Evolutionary conservation across 1,284 basidiomycete species (phyloP).

Genomic region (Tranzscheliella williamsii): DNA sequence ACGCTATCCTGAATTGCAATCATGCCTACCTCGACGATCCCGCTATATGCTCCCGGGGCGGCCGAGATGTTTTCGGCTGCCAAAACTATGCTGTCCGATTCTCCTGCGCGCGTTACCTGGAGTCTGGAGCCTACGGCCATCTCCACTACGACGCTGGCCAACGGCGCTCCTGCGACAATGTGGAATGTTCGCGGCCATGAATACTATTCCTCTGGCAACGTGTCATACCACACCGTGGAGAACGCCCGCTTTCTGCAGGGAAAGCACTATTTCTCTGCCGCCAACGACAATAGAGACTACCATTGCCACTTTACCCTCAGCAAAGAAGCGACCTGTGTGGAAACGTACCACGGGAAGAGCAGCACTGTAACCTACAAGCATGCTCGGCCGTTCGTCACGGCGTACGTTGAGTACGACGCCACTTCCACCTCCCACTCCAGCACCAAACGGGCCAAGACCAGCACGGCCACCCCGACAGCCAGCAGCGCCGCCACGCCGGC

Average conservation of each 20-base stretch:
- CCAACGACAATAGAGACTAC: conserved; percentile 12
- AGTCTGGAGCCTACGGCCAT: conserved; percentile 15
- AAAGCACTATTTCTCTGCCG: conserved; percentile 26
- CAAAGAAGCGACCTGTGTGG: too few species aligned
- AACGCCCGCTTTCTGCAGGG: conserved; percentile 26
- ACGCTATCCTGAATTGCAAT: not conserved
- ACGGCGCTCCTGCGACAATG: conserved; percentile 24
- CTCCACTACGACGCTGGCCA: conserved; percentile 28
- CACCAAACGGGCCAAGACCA: too few species aligned
- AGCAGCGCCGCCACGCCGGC: too few species aligned
- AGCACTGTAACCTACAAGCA: not conserved
- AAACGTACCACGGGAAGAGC: conserved; percentile 7
- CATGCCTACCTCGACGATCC: conserved; percentile 11
- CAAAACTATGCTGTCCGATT: conserved; percentile 7
- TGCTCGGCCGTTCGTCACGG: not conserved
- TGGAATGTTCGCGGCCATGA: conserved; percentile 37
- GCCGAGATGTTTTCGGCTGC: conserved; percentile 22
- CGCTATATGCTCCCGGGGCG: conserved; percentile 27
- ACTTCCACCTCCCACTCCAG: too few species aligned
- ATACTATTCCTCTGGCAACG: conserved; percentile 20
- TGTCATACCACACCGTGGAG: conserved; percentile 15
- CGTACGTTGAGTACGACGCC: not conserved
- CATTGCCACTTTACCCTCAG: too few species aligned
- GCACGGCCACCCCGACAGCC: too few species aligned
- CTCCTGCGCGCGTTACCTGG: conserved; percentile 13